These are phyloP conservation scores for Colletotrichum truncatum DNA, from an alignment of 2,329 filamentous ascomycete species.

Conservation along the genomic window DNA sequence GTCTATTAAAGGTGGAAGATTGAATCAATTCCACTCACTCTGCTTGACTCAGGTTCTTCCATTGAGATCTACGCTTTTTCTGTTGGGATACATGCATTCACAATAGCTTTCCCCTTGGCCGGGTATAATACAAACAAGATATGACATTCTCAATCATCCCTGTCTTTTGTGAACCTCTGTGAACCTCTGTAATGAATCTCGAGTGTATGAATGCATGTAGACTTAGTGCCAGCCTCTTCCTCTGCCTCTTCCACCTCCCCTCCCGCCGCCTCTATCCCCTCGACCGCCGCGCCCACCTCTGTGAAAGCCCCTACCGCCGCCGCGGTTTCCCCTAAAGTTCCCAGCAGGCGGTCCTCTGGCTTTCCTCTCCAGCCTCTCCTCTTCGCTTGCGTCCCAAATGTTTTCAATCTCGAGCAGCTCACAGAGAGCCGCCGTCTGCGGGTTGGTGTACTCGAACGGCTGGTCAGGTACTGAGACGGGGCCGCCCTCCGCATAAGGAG, in stretches of 20 bases:
- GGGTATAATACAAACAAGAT: not conserved
- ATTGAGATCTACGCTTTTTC: slow-evolving; percentile 59
- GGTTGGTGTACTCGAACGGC: slow-evolving; percentile 85
- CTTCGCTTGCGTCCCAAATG: slow-evolving; percentile 75
- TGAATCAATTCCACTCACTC: slow-evolving; percentile 59
- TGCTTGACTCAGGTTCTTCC: slow-evolving; percentile 53
- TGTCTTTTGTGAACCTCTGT: no score
- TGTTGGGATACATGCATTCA: slow-evolving; percentile 50
- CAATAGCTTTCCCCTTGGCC: not conserved
- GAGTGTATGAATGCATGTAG: not conserved
- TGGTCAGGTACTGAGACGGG: slow-evolving; percentile 68
- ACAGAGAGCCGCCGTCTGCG: slow-evolving; percentile 87
- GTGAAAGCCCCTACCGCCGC: slow-evolving; percentile 42
- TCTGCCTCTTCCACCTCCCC: slow-evolving; percentile 41
- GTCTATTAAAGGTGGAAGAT: slow-evolving; percentile 66
- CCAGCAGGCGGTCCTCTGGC: slow-evolving; percentile 63
- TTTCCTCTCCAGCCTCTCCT: slow-evolving; percentile 72
- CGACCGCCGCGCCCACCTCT: slow-evolving; percentile 48
- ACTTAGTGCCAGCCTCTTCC: slow-evolving; percentile 34
- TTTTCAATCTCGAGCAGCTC: slow-evolving; percentile 80
- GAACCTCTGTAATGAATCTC: no score
- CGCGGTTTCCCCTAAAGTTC: slow-evolving; percentile 40
- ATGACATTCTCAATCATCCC: not conserved
- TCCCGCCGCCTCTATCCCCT: slow-evolving; percentile 45
- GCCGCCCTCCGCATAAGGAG: slow-evolving; percentile 68